phyloP scores from a whole-genome alignment of 805 yeast species.

The Cephaloascus albidus region DNA sequence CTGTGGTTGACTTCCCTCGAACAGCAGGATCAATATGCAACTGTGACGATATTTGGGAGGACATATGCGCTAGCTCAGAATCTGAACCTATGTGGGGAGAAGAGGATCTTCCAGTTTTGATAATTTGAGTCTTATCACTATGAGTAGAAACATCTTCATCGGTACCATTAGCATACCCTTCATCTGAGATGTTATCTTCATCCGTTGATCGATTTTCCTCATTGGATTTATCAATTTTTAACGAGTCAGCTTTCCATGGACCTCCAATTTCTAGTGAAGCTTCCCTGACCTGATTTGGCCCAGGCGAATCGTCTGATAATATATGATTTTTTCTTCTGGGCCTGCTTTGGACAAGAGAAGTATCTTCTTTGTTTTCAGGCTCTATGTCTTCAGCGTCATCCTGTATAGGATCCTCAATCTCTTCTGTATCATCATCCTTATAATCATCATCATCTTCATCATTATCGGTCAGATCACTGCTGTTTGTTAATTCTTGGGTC shows the following conservation, averaged over 20 bases:
- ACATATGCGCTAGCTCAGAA: not conserved
- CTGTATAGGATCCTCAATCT: too few species aligned
- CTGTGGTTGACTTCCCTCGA: too few species aligned
- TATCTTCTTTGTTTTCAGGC: too few species aligned
- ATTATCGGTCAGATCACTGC: conserved; percentile 8
- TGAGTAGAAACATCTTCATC: not conserved
- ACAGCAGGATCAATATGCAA: not conserved
- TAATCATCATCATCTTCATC: not conserved
- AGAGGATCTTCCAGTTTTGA: conserved; percentile 3
- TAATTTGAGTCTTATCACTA: conserved; percentile 4
- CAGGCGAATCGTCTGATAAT: too few species aligned
- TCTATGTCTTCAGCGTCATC: too few species aligned
- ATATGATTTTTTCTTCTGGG: too few species aligned
- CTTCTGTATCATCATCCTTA: too few species aligned
- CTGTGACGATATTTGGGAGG: not conserved
- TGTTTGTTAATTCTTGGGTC: conserved; percentile 15
- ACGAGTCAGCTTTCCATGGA: too few species aligned
- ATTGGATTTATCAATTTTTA: too few species aligned
- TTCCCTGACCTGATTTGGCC: too few species aligned
- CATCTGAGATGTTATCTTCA: not conserved
- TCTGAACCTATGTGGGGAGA: not conserved
- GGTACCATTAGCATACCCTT: not conserved
- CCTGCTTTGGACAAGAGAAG: too few species aligned
- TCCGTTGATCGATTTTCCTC: not conserved
- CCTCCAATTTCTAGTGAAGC: too few species aligned